A percentile compares a stretch with the other conserved stretches of the same genome.
phyloP scores from a whole-genome alignment of 371 early-diverging fungal genomes.

The Mucor circinelloides region DNA sequence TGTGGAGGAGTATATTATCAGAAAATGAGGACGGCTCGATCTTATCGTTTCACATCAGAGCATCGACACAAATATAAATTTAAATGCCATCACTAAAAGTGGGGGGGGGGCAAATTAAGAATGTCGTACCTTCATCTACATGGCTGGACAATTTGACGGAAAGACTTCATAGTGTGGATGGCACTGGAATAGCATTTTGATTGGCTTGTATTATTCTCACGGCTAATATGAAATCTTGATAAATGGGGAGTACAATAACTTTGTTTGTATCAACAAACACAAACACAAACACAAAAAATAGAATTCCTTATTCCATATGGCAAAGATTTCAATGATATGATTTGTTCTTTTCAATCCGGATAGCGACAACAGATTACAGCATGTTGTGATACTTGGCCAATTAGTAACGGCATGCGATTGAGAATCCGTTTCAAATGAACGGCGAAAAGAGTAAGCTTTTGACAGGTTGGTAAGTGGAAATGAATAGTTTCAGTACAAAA shows the following conservation, averaged over 20 bases:
- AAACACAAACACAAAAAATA: not conserved
- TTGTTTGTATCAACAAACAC: not conserved
- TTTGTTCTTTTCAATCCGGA: not conserved
- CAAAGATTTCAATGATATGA: not conserved
- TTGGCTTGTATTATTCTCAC: no score
- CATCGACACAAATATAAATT: no score
- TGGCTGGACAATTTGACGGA: no score
- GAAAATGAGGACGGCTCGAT: no score
- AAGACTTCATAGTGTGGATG: no score
- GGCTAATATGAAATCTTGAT: not conserved
- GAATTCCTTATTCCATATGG: not conserved
- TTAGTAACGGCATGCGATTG: not conserved
- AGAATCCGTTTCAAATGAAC: not conserved
- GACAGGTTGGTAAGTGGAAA: not conserved
- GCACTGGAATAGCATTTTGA: no score
- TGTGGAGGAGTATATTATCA: no score
- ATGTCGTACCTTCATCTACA: no score
- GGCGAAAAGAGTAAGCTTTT: not conserved
- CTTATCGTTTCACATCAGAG: no score
- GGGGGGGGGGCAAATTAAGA: no score
- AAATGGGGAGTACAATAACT: not conserved
- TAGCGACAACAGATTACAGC: not conserved
- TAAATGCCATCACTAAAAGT: no score
- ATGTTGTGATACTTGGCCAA: constrained; percentile 2
- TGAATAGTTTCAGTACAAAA: not conserved